Percentiles rank a stretch among this genome's conserved stretches.
Conservation (phyloP, 192 early-diverging fungal species). For the Umbelopsis ramanniana region DNA sequence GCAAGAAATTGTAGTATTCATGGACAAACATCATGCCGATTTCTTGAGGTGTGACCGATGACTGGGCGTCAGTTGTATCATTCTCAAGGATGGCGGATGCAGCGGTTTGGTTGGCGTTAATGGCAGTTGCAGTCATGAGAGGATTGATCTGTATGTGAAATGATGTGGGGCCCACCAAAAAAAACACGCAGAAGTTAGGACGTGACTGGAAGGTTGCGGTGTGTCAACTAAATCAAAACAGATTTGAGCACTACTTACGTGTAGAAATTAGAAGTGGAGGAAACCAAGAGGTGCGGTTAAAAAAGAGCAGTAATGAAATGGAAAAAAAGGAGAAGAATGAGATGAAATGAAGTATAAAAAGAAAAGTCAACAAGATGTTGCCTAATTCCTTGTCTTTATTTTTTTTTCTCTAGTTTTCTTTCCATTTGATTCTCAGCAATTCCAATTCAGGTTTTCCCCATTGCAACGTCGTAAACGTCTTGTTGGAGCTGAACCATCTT, state of each 20-base stretch:
- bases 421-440: conserved; percentile 17
- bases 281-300: neutral
- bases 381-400: neutral
- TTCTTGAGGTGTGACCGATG: conserved; percentile 52
- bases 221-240: neutral
- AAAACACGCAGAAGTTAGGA: neutral
- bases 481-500: too few species aligned
- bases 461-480: neutral
- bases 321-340: conserved; percentile 12
- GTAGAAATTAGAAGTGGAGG: conserved; percentile 19
- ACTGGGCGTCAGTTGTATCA: neutral
- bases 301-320: conserved; percentile 16
- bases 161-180: too few species aligned
- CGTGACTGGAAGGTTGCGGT: conserved; percentile 2
- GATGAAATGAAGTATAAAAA: conserved; percentile 1
- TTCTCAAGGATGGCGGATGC: conserved; percentile 1
- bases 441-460: neutral
- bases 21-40: conserved; percentile 94
- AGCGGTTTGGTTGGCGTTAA: conserved; percentile 13
- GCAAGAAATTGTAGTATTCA: conserved; percentile 93
- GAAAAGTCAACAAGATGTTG: neutral
- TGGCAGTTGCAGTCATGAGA: conserved; percentile 22
- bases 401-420: conserved; percentile 17
- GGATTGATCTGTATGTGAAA: neutral
- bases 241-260: neutral